Base-by-base conservation (phyloP, 129 eudicot species). In the Sambucus nigra region DNA sequence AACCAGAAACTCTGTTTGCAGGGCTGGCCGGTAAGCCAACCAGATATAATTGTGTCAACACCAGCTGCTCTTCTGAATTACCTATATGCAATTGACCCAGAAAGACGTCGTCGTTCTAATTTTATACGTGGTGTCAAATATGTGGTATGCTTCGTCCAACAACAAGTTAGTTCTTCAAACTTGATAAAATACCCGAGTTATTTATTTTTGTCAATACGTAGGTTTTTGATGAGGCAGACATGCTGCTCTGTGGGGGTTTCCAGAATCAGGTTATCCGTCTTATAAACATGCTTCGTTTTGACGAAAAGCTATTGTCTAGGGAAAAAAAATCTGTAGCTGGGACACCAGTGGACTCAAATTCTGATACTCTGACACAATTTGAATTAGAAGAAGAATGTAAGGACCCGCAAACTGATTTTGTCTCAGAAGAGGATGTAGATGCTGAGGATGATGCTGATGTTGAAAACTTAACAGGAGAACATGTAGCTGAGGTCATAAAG, bases 191-290 rank as follows among this genome's bases (percentile, higher is more conserved):
- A 19, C 51, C 32, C 59, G 1, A 55, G 39, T 68, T 55, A 7
- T 46, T 48, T 58, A 12, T 25, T 23, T 44, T 29, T 1, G 16
- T 57, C 25, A 51, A 55, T 28, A 57, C 60, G 20, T 70, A 89
- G 98, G 98, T 91, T 53, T 91, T 91, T 57, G 99, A 91, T 65
- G 99, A 91, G 75, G 99, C 99, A 39, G 99, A 85, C 71, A 67
- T 91, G 94, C 78, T 91, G 24, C 82, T 91, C 26, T 91, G 95
- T 38, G 95, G 99, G 44, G 82, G 99, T 59, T 91, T 86, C 59
- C 99, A 91, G 74, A 91, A 91, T 86, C 95, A 91, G 70, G 87
- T 86, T 33, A 75, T 86, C 52, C 95, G 94, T 48, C 95, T 91
- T 54, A 91, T 91, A 63, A 77, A 91, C 69, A 82, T 91, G 94